Conservation (phyloP, 192 early-diverging fungal species). For the Linnemannia exigua region DNA sequence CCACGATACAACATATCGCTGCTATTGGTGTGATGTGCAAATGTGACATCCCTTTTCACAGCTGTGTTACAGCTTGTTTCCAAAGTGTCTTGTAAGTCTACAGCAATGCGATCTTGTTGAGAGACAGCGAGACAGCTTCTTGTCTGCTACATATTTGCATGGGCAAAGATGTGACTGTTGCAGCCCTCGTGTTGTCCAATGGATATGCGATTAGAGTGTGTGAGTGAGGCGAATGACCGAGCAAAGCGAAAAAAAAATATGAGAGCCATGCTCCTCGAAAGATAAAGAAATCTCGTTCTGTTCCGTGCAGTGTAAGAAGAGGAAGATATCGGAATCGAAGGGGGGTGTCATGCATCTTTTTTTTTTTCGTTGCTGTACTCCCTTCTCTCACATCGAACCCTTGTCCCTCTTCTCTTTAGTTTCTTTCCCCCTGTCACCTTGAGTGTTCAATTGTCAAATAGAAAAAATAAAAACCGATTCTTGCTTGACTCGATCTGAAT, state of each 20-base stretch:
- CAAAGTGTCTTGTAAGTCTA: too few relatives aligned
- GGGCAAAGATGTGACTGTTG: background rate
- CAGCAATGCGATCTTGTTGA: background rate
- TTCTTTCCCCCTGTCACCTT: background rate
- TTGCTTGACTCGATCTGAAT: conserved; percentile 6
- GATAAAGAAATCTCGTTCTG: background rate
- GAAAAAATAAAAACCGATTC: background rate
- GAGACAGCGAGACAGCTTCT: background rate
- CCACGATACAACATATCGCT: too few relatives aligned
- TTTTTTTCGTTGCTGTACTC: background rate
- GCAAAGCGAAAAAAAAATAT: background rate
- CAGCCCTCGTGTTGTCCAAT: background rate
- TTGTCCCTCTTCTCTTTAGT: background rate
- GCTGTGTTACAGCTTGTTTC: too few relatives aligned
- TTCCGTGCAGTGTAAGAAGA: background rate
- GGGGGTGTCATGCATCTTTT: conserved; percentile 13
- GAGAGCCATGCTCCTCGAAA: background rate
- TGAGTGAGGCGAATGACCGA: conserved; percentile 1
- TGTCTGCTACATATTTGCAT: background rate
- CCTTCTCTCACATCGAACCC: background rate
- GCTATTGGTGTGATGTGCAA: too few relatives aligned
- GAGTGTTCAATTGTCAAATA: background rate
- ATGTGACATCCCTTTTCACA: too few relatives aligned
- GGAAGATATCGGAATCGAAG: conserved; percentile 21
- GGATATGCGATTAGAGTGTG: background rate